Conservation (phyloP, 2,329 filamentous ascomycete species). For the Eutypa lata region DNA sequence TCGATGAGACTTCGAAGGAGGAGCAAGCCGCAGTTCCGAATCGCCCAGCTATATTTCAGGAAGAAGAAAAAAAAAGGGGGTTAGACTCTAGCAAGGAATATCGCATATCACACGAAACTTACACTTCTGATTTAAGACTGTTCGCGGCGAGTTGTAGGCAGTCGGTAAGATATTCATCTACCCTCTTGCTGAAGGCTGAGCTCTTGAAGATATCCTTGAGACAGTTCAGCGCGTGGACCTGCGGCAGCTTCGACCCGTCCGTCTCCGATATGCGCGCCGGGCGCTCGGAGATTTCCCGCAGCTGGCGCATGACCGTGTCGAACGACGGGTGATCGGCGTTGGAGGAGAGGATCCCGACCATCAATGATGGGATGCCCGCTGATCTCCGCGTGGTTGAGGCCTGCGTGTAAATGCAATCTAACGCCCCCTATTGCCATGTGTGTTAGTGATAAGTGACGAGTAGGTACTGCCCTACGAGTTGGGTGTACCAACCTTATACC, state of each 20-base stretch:
- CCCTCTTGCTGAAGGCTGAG: constrained; percentile 68
- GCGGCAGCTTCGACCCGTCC: constrained; percentile 68
- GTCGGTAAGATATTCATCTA: constrained; percentile 70
- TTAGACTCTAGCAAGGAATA: constrained; percentile 1
- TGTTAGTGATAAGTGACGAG: constrained; percentile 9
- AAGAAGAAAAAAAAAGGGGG: background rate
- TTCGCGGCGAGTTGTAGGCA: constrained; percentile 77
- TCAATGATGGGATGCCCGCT: constrained; percentile 83
- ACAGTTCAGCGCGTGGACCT: constrained; percentile 94
- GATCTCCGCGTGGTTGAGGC: constrained; percentile 84
- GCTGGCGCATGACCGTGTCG: constrained; percentile 58
- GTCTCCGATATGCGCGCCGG: constrained; percentile 53
- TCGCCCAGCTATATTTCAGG: constrained; percentile 66
- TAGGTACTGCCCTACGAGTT: background rate
- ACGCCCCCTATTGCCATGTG: constrained; percentile 51
- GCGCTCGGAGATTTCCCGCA: constrained; percentile 56
- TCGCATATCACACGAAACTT: constrained; percentile 26
- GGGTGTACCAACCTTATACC: constrained; percentile 61
- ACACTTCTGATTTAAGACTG: constrained; percentile 76
- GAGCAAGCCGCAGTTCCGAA: constrained; percentile 89
- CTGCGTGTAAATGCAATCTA: constrained; percentile 70
- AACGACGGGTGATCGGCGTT: constrained; percentile 60
- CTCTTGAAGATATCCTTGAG: constrained; percentile 89
- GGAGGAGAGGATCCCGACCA: constrained; percentile 75
- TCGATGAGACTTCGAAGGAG: constrained; percentile 84